Base-by-base conservation (phyloP, 2,329 filamentous ascomycete species). In the Ceratocystis variospora region DNA sequence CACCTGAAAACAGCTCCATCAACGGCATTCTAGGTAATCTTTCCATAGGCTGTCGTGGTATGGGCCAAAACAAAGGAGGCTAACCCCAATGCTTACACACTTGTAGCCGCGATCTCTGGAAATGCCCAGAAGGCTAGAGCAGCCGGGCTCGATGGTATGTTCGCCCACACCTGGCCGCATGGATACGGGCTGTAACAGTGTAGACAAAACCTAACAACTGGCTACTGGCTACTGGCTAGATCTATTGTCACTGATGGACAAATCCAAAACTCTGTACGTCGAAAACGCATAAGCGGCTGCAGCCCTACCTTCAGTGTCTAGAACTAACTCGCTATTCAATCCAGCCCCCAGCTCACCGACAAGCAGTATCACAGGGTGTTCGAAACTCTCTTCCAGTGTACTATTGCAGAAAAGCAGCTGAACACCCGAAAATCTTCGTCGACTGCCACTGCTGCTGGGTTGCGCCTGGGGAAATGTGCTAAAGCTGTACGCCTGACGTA, bases 361-460 rank as follows among this genome's bases (percentile, higher is more conserved):
- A 89, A 88, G 73, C 82, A 83, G n/a, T 96, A 89, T 70, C 87
- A 94, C 72, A 82, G 83, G 68, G 85, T 96, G 55, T 89, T 90
- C 71, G 90, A 96, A 72, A 82, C 84, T 0, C 77, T 97, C 2
- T 96, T 96, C 72, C 81, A 82, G 65, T 87, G 81, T 72, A 82
- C 82, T 1, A 74, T 86, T 19, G 75, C 80, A 15, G 91, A 96
- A 70, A 90, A 89, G 72, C 79, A 84, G 8, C 73, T 76, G 19
- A 88, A 83, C 69, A 80, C 83, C 66, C 81, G 81, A 66, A 79
- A 79, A 12, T 81, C 79, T 69, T 81, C 80, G 64, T 79, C 76
- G 12, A 76, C 79, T 31, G 80, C 78, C 68, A 80, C 77, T 66
- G 76, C 76, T 63, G 76, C 82, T 44, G 77, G 77, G 10, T 75